Evolutionary conservation across 169 alveolate genomes (phyloP), one percentile per base, ranked within the genome.

Genomic region (Eimeria mitis): DNA sequence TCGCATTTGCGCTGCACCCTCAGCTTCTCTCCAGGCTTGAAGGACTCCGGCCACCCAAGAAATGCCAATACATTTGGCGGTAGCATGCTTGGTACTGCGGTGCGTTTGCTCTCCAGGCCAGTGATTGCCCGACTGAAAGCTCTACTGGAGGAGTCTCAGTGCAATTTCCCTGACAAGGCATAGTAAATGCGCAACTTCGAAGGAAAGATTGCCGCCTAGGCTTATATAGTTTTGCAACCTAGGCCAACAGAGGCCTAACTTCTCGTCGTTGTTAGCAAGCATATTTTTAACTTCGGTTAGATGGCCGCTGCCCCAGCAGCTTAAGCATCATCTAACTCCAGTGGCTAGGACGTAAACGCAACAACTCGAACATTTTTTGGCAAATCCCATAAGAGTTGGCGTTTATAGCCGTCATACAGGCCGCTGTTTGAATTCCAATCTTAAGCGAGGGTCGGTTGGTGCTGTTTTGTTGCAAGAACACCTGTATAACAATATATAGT

Each of bases 121-220:
- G 65, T 87, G 31, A 63, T 65, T 31, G 6, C 61, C 16, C 65
- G 65, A 31, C 81, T 87, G 81, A 56, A 40, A 8, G 28, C 65
- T 44, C 42, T 87, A 23, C 83, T 87, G 59, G 92, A 87, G 44
- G 81, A 87, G 63, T 34, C 81, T 13, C 56, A 87, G 25, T 87
- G 92, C 49, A 63, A 87, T 44, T 87, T 87, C 73, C 92, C 92
- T 23, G 92, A 87, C 92, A 87, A 87, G 65, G 92, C 92, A 11
- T 87, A 63, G 68, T n/a, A n/a, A 31, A 14, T 49, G 68, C 28
- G 40, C 65, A 78, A 1, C 63, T 6, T 28, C 6, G 59, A 28
- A 49, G 88, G 68, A 28, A 49, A 44, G 16, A 49, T 52, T 8
- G 11, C 44, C 68, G 49, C 31, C 0, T 28, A 47, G 5, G 28